Conservation (phyloP, 108 stramenopile genomes). For the Cylindrotheca fusiformis region DNA sequence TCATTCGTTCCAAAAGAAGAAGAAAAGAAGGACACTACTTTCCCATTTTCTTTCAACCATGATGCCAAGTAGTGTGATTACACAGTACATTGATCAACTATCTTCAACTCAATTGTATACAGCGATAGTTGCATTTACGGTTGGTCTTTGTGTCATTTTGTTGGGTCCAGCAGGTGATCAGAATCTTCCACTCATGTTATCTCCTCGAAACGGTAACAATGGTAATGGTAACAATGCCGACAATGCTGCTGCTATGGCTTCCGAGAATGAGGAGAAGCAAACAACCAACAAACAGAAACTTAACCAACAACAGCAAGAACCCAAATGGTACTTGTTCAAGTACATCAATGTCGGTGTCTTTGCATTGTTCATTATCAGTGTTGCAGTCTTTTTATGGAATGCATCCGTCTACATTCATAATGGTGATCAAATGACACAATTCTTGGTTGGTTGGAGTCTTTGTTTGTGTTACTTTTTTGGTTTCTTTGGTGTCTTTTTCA, state of each 20-base stretch:
- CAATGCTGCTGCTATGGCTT: constrained; percentile 6
- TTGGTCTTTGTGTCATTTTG: constrained; percentile 55
- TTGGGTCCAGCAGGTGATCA: constrained; percentile 33
- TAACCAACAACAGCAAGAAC: constrained; percentile 50
- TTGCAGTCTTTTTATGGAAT: constrained; percentile 59
- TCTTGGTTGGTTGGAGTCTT: constrained; percentile 72
- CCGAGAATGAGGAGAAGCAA: background rate
- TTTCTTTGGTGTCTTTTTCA: constrained; percentile 94
- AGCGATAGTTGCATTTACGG: constrained; percentile 56
- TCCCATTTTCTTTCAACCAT: no score
- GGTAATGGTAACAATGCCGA: constrained; percentile 1
- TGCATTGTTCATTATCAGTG: constrained; percentile 49
- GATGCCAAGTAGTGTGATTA: constrained; percentile 13
- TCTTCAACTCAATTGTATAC: constrained; percentile 63
- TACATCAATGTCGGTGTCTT: constrained; percentile 60
- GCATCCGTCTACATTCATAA: constrained; percentile 54
- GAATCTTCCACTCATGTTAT: background rate
- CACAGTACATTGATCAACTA: constrained; percentile 34
- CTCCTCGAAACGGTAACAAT: no score
- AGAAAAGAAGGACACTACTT: no score
- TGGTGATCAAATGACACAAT: constrained; percentile 56
- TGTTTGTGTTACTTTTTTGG: constrained; percentile 94
- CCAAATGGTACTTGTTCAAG: constrained; percentile 80
- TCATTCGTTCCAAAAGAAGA: no score
- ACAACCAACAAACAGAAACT: background rate